phyloP scores from a whole-genome alignment of 257 asterid genomes.

The Coffea eugenioides region DNA sequence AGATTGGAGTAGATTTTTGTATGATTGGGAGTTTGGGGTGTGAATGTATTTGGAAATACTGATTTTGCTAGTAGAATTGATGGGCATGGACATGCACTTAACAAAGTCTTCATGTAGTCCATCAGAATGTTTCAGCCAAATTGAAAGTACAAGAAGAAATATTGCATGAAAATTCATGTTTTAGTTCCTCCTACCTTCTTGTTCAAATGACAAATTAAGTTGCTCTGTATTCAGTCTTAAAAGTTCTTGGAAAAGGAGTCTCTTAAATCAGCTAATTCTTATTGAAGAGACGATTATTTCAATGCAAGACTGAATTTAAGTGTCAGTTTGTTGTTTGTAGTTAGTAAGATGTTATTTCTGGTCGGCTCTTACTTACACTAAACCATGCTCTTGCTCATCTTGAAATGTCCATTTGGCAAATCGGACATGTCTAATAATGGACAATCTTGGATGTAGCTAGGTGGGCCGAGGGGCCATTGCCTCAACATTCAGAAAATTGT shows the following conservation, averaged over 20 bases:
- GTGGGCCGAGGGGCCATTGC: no score
- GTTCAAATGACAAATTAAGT: background rate
- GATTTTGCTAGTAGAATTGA: background rate
- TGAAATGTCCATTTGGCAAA: no score
- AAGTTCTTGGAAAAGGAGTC: background rate
- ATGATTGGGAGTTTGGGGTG: conserved; percentile 21
- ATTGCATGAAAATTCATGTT: conserved; percentile 7
- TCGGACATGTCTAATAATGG: no score
- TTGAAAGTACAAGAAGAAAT: background rate
- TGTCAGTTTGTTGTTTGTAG: no score
- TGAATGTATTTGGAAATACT: background rate
- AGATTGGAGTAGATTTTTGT: conserved; percentile 18
- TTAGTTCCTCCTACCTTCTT: background rate
- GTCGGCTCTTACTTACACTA: no score
- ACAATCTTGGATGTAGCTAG: no score
- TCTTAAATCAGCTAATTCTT: background rate
- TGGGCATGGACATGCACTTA: conserved; percentile 24
- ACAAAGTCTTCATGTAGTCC: conserved; percentile 16
- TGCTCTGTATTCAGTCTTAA: background rate
- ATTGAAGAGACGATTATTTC: no score
- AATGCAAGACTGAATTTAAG: no score
- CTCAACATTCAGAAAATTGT: no score
- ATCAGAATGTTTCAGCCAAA: background rate
- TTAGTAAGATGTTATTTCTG: no score
- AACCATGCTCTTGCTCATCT: no score